Evolutionary conservation across 805 yeast genomes (phyloP), one percentile per base, ranked within the genome.

Genomic region (Saturnispora sanitii): DNA sequence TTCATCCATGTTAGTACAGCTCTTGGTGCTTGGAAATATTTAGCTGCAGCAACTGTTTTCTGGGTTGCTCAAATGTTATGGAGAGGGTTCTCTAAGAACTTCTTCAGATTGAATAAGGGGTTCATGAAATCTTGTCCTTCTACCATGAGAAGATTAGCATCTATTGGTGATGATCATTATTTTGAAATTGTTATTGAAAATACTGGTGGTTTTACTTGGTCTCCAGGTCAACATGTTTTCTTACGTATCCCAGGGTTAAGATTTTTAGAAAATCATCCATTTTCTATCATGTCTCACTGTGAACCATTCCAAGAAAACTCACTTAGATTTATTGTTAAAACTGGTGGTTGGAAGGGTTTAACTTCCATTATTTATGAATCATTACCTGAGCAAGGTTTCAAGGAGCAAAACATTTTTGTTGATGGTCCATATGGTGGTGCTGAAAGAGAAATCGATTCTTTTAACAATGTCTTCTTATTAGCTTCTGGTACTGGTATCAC

Each of bases 401-500:
- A 50, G 13, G 46, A 58, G 0, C 30, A 55, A 38, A 57, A 56
- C 26, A 68, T 70, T 1, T 51, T 71, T 16, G 37, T 55, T n/a
- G 80, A 75, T 49, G 81, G 81, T 1, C 77, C 81, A 4, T 75
- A 72, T 44, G 79, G 81, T 15, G 79, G 79, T 1, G 48, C 67
- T 36, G 48, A 60, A 13, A 61, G 81, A 50, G 70, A 71, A 45
- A 54, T 59, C 5, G 47, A 62, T 17, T 54, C 70, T 1, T 75
- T 75, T 50, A 70, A 69, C 33, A 62, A 66, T 33, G 54, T 70
- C 6, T 51, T 60, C 8, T 49, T 73, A 19, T 16, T 71, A 2
- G 57, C 73, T 18, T 57, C 73, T 1, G 81, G 81, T 4, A 64
- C 71, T 35, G 80, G 81, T 31, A 64, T 74, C 13, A 62, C 77